phyloP scores from a whole-genome alignment of 768 basidiomycete species.

The Leccinellum rugosiceps region DNA sequence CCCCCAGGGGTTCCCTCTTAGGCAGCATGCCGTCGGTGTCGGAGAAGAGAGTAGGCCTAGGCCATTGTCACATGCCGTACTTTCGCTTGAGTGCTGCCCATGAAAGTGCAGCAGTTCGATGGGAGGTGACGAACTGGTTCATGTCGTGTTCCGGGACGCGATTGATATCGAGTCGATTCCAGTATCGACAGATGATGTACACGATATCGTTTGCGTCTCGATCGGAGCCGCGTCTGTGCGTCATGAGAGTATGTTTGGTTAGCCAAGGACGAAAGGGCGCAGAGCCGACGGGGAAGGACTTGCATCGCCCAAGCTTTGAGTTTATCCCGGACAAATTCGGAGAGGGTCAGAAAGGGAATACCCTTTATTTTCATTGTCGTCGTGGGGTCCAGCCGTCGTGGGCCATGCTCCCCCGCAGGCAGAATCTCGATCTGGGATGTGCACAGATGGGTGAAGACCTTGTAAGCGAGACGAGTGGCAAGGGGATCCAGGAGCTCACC shows the following conservation, averaged over 20 bases:
- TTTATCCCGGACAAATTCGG: slow-evolving; percentile 85
- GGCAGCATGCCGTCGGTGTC: slow-evolving; percentile 1
- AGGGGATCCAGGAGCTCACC: slow-evolving; percentile 35
- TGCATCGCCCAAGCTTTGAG: slow-evolving; percentile 82
- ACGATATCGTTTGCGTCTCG: slow-evolving; percentile 76
- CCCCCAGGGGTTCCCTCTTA: neutral
- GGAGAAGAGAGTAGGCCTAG: neutral
- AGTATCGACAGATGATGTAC: slow-evolving; percentile 68
- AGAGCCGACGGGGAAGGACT: slow-evolving; percentile 21
- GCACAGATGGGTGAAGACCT: slow-evolving; percentile 1
- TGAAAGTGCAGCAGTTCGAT: slow-evolving; percentile 60
- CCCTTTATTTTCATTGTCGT: slow-evolving; percentile 68
- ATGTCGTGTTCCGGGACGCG: slow-evolving; percentile 85
- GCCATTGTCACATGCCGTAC: slow-evolving; percentile 51
- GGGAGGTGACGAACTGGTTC: slow-evolving; percentile 64
- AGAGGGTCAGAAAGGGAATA: slow-evolving; percentile 78
- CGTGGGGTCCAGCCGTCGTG: slow-evolving; percentile 63
- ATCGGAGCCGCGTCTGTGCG: slow-evolving; percentile 59
- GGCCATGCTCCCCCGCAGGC: slow-evolving; percentile 78
- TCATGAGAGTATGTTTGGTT: slow-evolving; percentile 1
- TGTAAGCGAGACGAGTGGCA: neutral
- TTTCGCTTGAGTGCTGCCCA: slow-evolving; percentile 76
- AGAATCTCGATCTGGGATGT: slow-evolving; percentile 71
- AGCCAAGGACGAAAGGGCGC: slow-evolving; percentile 10
- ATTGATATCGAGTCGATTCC: slow-evolving; percentile 83